These are phyloP conservation scores for Lumnitzera littorea DNA, from an alignment of 345 rosid species.

Conservation along the genomic window DNA sequence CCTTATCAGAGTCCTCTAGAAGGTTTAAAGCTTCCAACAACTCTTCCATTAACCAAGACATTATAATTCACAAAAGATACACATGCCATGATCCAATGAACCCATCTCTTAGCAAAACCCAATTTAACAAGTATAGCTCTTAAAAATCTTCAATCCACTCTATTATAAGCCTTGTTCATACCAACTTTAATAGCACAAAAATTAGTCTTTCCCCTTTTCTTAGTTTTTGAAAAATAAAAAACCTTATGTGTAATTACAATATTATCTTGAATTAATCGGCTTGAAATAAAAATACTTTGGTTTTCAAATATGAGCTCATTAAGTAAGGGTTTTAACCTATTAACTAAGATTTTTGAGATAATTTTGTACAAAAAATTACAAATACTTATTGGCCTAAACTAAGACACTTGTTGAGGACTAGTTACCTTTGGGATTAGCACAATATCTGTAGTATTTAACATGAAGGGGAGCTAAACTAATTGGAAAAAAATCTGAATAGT, in stretches of 20 bases:
- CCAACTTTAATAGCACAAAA: background rate
- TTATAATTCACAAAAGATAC: background rate
- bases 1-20: no score
- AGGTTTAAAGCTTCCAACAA: no score
- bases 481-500: no score
- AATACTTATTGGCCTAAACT: background rate
- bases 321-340: background rate
- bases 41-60: no score
- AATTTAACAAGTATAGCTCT: background rate
- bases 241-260: background rate
- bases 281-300: background rate
- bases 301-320: background rate
- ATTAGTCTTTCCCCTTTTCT: background rate
- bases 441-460: background rate
- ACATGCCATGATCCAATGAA: background rate
- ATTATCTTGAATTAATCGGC: background rate
- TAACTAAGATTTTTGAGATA: background rate
- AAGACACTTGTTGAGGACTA: background rate
- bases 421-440: background rate
- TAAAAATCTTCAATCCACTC: background rate
- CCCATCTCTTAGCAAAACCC: background rate
- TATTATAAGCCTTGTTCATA: background rate
- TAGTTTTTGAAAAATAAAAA: background rate
- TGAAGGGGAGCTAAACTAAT: no score
- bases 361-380: background rate